Evolutionary conservation across 1,284 basidiomycete genomes (phyloP).

Genomic region (Apiotrichum siamense): DNA sequence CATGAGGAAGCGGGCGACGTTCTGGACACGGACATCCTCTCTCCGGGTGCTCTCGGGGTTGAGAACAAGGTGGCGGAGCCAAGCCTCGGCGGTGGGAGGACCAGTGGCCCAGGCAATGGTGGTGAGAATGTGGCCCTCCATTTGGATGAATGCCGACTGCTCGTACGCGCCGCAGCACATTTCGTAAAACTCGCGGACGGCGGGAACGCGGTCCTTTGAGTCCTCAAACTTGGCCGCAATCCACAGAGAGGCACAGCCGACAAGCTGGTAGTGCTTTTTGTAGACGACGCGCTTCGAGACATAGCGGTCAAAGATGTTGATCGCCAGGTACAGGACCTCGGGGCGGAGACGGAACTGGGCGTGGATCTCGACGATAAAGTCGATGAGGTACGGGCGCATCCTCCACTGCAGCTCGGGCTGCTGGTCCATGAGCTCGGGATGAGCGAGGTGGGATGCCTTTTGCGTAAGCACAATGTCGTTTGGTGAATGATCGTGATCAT

Average conservation of each 20-base stretch:
- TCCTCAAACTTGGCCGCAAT: constrained; percentile 99
- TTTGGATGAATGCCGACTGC: constrained; percentile 87
- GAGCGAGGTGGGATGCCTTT: constrained; percentile 80
- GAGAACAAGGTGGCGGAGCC: constrained; percentile 62
- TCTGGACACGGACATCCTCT: constrained; percentile 84
- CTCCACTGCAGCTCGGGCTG: constrained; percentile 96
- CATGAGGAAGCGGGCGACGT: constrained; percentile 95
- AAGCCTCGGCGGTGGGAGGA: constrained; percentile 96
- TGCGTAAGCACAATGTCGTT: not conserved
- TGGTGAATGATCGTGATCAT: not conserved
- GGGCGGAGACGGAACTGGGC: constrained; percentile 93
- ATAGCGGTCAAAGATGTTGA: constrained; percentile 99
- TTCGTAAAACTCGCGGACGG: constrained; percentile 84
- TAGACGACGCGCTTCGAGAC: constrained; percentile 97
- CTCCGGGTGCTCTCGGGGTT: constrained; percentile 52
- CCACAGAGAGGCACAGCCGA: constrained; percentile 96
- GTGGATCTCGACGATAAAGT: constrained; percentile 98
- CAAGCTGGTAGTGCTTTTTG: constrained; percentile 98
- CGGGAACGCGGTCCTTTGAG: constrained; percentile 94
- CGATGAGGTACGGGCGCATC: constrained; percentile 98
- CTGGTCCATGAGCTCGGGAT: constrained; percentile 91
- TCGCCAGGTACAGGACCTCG: constrained; percentile 94
- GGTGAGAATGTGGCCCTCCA: constrained; percentile 93
- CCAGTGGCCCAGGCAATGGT: constrained; percentile 96
- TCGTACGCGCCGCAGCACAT: constrained; percentile 95